These are phyloP conservation scores for Albophoma yamanashiensis DNA, from an alignment of 2,329 filamentous ascomycete genomes.

Conservation along the genomic window DNA sequence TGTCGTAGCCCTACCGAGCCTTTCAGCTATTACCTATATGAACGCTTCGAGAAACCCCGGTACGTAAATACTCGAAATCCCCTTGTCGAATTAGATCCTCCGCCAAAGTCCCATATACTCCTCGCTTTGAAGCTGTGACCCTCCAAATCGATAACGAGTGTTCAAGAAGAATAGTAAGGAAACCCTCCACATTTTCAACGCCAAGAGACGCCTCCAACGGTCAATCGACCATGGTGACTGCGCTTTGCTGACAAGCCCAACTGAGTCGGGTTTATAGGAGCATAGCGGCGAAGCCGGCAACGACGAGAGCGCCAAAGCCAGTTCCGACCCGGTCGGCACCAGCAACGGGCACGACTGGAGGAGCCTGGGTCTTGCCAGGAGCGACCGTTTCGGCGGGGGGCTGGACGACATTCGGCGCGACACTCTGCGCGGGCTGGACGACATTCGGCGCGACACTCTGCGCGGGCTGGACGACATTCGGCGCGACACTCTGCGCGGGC, in stretches of 20 bases:
- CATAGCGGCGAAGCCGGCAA: conserved; percentile 27
- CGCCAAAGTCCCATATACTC: neutral
- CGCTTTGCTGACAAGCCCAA: neutral
- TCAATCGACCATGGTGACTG: neutral
- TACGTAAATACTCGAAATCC: neutral
- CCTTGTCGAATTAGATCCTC: neutral
- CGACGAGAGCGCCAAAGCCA: conserved; percentile 24
- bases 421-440: no score
- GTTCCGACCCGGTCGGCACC: conserved; percentile 24
- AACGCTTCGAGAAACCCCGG: neutral
- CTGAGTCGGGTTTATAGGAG: conserved; percentile 16
- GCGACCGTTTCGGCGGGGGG: conserved; percentile 10
- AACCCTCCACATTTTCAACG: neutral
- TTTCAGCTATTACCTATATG: neutral
- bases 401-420: no score
- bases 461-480: neutral
- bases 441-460: neutral
- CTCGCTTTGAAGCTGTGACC: neutral
- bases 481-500: no score
- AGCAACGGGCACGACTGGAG: conserved; percentile 21
- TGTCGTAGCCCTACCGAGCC: neutral
- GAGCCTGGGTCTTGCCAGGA: neutral
- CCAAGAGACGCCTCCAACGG: neutral
- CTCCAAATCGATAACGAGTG: neutral
- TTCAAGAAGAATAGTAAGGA: neutral